Evolutionary conservation across 805 yeast genomes (phyloP).

Genomic region (Metschnikowia santaceciliae): DNA sequence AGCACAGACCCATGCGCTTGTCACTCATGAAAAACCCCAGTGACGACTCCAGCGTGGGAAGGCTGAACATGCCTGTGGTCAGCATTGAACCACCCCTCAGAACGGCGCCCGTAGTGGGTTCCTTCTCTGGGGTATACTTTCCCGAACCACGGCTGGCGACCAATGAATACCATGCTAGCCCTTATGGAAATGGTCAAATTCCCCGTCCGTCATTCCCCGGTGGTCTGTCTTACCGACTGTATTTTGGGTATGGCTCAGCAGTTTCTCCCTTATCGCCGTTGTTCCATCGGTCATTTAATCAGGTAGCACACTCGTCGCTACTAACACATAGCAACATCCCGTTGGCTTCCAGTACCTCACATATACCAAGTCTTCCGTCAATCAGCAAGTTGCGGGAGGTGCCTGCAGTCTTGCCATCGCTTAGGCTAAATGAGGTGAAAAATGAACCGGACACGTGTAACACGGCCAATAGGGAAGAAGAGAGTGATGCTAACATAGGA

Average conservation of each 20-base stretch:
- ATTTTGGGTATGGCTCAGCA: constrained; percentile 16
- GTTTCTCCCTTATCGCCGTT: constrained; percentile 39
- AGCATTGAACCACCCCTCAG: constrained; percentile 15
- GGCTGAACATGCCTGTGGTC: not conserved
- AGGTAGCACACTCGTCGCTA: constrained; percentile 11
- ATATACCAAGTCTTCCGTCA: not conserved
- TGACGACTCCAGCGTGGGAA: not conserved
- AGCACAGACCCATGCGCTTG: constrained; percentile 38
- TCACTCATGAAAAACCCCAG: constrained; percentile 26
- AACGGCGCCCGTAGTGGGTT: constrained; percentile 25
- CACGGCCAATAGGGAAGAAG: not conserved
- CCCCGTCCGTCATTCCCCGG: not conserved
- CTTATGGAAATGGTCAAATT: not conserved
- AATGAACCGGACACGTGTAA: not conserved
- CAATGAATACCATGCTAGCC: constrained; percentile 1
- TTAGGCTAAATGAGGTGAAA: not conserved
- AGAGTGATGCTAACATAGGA: not conserved
- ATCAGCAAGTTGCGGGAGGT: not conserved
- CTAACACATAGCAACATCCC: not conserved
- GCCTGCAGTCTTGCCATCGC: not conserved
- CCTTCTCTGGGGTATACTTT: constrained; percentile 5
- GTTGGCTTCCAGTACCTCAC: not conserved
- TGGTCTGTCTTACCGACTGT: constrained; percentile 2
- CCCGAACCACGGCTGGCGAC: constrained; percentile 17
- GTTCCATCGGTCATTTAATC: constrained; percentile 35